Percentiles rank a stretch among this genome's conserved stretches.
These are phyloP conservation scores for Eimeria acervulina DNA, from an alignment of 169 alveolate species.

Conservation along the genomic window DNA sequence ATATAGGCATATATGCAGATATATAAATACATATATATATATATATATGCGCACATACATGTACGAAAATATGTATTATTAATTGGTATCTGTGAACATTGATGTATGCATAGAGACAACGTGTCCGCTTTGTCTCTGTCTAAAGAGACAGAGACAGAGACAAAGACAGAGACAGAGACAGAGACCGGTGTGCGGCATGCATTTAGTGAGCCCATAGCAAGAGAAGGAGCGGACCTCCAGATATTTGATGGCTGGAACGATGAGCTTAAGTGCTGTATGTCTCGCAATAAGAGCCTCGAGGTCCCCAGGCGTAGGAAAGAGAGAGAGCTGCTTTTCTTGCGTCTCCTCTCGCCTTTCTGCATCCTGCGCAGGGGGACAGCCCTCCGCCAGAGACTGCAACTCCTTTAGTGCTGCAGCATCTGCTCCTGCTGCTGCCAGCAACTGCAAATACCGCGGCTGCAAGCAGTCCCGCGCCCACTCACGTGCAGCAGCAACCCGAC, in stretches of 20 bases:
- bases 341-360: neutral
- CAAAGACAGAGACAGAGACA: no score
- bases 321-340: neutral
- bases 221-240: neutral
- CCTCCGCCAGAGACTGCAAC: slow-evolving; percentile 51
- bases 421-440: slow-evolving; percentile 78
- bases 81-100: no score
- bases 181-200: no score
- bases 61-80: no score
- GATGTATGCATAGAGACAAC: no score
- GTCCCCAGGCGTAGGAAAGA: slow-evolving; percentile 50
- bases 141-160: no score
- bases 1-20: no score
- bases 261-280: slow-evolving; percentile 63
- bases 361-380: neutral
- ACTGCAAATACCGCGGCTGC: slow-evolving; percentile 61
- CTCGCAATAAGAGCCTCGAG: slow-evolving; percentile 55
- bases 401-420: slow-evolving; percentile 56
- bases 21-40: no score
- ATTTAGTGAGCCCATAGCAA: no score
- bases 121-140: no score
- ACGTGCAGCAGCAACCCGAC: slow-evolving; percentile 64
- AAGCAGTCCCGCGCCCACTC: slow-evolving; percentile 74
- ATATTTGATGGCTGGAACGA: slow-evolving; percentile 62
- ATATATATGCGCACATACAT: no score